These are phyloP conservation scores for Nemania sp. DNA, from an alignment of 2,329 filamentous ascomycete species.

Conservation along the genomic window DNA sequence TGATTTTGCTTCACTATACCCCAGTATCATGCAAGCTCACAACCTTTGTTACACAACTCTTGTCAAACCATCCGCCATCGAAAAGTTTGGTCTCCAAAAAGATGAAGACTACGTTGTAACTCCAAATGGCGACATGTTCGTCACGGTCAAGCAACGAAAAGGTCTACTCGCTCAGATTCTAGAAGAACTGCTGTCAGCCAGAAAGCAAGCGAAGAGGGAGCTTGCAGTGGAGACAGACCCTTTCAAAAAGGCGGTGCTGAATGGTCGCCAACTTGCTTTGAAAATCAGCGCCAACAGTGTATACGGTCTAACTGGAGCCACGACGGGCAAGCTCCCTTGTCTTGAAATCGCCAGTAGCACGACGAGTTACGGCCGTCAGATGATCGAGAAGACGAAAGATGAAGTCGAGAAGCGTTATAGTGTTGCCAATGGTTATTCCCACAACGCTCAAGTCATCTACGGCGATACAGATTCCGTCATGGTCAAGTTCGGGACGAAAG, in stretches of 20 bases:
- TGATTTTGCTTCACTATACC: slow-evolving; percentile 98
- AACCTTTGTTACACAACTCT: slow-evolving; percentile 98
- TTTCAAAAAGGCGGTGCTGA: slow-evolving; percentile 97
- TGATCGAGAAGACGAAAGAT: slow-evolving; percentile 98
- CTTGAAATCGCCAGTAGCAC: slow-evolving; percentile 95
- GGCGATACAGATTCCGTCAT: slow-evolving; percentile 99
- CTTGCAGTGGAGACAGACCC: slow-evolving; percentile 86
- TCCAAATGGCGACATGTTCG: slow-evolving; percentile 92
- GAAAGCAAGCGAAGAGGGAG: slow-evolving; percentile 94
- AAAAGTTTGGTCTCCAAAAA: slow-evolving; percentile 76
- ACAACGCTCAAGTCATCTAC: slow-evolving; percentile 96
- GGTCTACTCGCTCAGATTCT: slow-evolving; percentile 93
- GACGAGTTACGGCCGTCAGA: slow-evolving; percentile 94
- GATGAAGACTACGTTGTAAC: slow-evolving; percentile 97
- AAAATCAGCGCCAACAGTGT: slow-evolving; percentile 98
- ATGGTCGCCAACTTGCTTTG: slow-evolving; percentile 93
- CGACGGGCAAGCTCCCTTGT: slow-evolving; percentile 93
- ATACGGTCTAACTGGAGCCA: slow-evolving; percentile 95
- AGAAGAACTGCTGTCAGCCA: slow-evolving; percentile 85
- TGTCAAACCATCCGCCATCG: slow-evolving; percentile 75
- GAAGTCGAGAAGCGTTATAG: slow-evolving; percentile 90
- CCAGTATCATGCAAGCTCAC: slow-evolving; percentile 98
- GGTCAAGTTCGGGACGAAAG: slow-evolving; percentile 95
- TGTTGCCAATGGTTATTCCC: slow-evolving; percentile 90
- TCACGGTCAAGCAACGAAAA: slow-evolving; percentile 85